Conservation (phyloP, 331 rosid species). For the Erythrophleum ivorense region DNA sequence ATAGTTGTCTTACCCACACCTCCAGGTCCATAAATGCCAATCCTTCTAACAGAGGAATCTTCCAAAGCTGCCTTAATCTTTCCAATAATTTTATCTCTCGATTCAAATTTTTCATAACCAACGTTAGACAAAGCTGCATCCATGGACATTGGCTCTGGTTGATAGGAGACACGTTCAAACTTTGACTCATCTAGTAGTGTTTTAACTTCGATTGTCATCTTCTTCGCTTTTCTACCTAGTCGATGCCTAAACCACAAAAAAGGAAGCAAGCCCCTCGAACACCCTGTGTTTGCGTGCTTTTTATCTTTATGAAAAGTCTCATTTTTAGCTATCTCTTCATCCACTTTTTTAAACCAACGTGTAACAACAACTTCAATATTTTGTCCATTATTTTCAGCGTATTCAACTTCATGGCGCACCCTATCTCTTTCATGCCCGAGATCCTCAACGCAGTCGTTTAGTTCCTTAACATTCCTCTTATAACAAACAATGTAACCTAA, state of each 20-base stretch:
- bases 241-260: not conserved
- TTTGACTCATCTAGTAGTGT: not conserved
- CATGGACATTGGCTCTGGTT: no score
- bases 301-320: not conserved
- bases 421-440: not conserved
- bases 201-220: no score
- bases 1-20: constrained; percentile 26
- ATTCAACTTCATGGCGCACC: not conserved
- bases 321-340: not conserved
- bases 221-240: not conserved
- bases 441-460: not conserved
- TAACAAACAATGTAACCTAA: no score
- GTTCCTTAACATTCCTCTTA: not conserved
- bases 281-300: not conserved
- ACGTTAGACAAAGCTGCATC: not conserved
- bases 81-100: not conserved
- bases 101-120: not conserved
- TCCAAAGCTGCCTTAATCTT: not conserved
- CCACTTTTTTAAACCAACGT: not conserved
- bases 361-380: not conserved
- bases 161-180: not conserved
- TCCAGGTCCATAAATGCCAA: not conserved
- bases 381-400: not conserved
- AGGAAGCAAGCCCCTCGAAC: not conserved
- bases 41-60: not conserved